A percentile compares a stretch with the other conserved stretches of the same genome.
Evolutionary conservation across 495 filamentous ascomycete species (phyloP).

Genomic region (Aspergillus cavernicola): DNA sequence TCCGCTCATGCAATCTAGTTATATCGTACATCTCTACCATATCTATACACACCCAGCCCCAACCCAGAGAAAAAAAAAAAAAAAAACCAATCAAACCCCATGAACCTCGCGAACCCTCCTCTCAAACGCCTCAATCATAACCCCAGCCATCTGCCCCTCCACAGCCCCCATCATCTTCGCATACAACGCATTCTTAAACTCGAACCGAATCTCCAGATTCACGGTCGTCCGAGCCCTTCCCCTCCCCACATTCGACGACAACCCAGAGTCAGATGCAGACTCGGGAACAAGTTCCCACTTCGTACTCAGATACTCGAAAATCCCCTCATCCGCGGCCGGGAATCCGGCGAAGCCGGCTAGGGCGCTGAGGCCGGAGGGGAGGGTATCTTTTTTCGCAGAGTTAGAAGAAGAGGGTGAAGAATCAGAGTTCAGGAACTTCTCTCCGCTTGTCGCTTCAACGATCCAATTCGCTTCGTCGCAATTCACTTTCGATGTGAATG

Average conservation of each 20-base stretch:
- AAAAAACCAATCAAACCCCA: conserved; percentile 3
- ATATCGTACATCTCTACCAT: conserved; percentile 1
- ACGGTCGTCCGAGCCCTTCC: conserved; percentile 60
- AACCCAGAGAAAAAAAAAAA: too few species aligned
- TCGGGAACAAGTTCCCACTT: conserved; percentile 65
- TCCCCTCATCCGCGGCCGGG: conserved; percentile 43
- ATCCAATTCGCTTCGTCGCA: conserved; percentile 56
- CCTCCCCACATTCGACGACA: too few species aligned
- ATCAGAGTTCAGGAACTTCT: conserved; percentile 19
- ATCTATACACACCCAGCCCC: neutral
- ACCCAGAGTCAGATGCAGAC: conserved; percentile 21
- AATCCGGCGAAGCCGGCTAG: conserved; percentile 24
- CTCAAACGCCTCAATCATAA: conserved; percentile 95
- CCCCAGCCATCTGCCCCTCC: conserved; percentile 74
- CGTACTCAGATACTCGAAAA: conserved; percentile 75
- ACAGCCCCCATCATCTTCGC: conserved; percentile 71
- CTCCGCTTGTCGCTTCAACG: conserved; percentile 77
- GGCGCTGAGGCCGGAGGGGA: neutral
- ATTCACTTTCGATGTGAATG: conserved; percentile 69
- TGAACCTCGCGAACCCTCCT: conserved; percentile 62
- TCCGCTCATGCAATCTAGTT: neutral
- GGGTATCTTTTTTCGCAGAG: too few species aligned
- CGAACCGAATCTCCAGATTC: conserved; percentile 66
- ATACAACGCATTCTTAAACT: conserved; percentile 83
- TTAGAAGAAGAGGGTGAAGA: too few species aligned